These are phyloP conservation scores for Populus euphratica DNA, from an alignment of 345 rosid species.

Conservation along the genomic window DNA sequence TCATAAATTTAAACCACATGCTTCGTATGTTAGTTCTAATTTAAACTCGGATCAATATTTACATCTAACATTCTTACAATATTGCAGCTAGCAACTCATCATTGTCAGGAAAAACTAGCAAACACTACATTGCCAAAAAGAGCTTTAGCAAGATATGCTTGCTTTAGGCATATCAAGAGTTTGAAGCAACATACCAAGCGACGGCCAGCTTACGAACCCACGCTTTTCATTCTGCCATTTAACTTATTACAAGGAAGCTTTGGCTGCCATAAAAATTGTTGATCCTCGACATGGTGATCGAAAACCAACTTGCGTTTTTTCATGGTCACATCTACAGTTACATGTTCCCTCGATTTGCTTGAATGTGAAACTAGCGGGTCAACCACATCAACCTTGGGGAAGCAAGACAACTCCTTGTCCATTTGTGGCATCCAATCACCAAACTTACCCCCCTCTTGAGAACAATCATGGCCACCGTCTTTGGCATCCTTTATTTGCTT, in stretches of 20 bases:
- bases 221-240: slow-evolving; percentile 24
- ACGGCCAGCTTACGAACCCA: slow-evolving; percentile 2
- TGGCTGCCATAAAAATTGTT: slow-evolving; percentile 30
- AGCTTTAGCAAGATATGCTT: slow-evolving; percentile 18
- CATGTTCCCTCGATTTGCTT: slow-evolving; percentile 13
- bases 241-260: slow-evolving; percentile 28
- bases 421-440: slow-evolving; percentile 15
- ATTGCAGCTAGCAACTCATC: slow-evolving; percentile 20
- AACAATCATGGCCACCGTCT: slow-evolving; percentile 13
- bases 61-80: slow-evolving; percentile 26
- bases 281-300: slow-evolving; percentile 27
- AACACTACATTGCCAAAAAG: slow-evolving; percentile 4
- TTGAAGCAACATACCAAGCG: slow-evolving; percentile 20
- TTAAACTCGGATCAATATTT: slow-evolving; percentile 23
- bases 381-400: slow-evolving; percentile 9
- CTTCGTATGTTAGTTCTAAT: slow-evolving; percentile 16
- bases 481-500: slow-evolving; percentile 15
- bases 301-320: slow-evolving; percentile 40
- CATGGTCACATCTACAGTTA: slow-evolving; percentile 8
- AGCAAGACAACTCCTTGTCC: slow-evolving; percentile 11
- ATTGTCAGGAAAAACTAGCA: background rate
- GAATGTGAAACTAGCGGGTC: slow-evolving; percentile 17
- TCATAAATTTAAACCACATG: slow-evolving; percentile 6
- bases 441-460: slow-evolving; percentile 28
- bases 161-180: slow-evolving; percentile 14